phyloP scores from a whole-genome alignment of 805 yeast genomes.

The Zygosaccharomyces siamensis region DNA sequence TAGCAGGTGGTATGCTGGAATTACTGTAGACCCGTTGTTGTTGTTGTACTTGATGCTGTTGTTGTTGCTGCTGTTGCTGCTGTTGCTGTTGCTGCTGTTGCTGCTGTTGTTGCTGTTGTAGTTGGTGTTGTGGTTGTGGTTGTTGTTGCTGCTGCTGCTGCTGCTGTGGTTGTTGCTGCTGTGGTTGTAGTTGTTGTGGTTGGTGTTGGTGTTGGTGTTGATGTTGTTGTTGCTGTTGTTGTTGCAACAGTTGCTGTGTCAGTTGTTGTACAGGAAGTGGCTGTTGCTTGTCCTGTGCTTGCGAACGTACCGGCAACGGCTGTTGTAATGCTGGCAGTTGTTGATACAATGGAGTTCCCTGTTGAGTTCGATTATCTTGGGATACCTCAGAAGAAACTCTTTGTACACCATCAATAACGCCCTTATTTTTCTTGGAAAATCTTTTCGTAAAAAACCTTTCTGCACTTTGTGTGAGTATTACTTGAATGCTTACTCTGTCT shows the following conservation, averaged over 20 bases:
- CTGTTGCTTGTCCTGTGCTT: constrained; percentile 1
- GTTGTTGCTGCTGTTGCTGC: constrained; percentile 5
- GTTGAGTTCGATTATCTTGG: constrained; percentile 9
- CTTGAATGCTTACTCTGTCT: constrained; percentile 72
- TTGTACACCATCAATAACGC: constrained; percentile 12
- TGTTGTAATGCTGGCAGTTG: not conserved
- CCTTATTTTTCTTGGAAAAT: constrained; percentile 16
- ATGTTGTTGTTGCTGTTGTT: constrained; percentile 2
- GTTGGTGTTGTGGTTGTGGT: not conserved
- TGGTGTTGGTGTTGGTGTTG: not conserved
- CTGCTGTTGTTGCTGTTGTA: constrained; percentile 4
- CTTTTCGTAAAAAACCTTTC: constrained; percentile 54
- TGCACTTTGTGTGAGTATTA: constrained; percentile 81
- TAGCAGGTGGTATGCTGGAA: constrained; percentile 9
- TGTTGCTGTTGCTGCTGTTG: not conserved
- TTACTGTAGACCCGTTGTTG: constrained; percentile 11
- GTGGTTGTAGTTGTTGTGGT: constrained; percentile 3
- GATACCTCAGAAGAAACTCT: constrained; percentile 16
- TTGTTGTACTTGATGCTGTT: constrained; percentile 6
- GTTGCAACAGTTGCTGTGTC: constrained; percentile 6
- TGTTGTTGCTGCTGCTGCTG: constrained; percentile 8
- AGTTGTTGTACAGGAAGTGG: constrained; percentile 7
- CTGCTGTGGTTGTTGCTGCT: not conserved
- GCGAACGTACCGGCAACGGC: constrained; percentile 1
- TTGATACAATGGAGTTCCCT: constrained; percentile 2